Conservation (phyloP, 768 basidiomycete genomes). For the Cytidiella melzeri region DNA sequence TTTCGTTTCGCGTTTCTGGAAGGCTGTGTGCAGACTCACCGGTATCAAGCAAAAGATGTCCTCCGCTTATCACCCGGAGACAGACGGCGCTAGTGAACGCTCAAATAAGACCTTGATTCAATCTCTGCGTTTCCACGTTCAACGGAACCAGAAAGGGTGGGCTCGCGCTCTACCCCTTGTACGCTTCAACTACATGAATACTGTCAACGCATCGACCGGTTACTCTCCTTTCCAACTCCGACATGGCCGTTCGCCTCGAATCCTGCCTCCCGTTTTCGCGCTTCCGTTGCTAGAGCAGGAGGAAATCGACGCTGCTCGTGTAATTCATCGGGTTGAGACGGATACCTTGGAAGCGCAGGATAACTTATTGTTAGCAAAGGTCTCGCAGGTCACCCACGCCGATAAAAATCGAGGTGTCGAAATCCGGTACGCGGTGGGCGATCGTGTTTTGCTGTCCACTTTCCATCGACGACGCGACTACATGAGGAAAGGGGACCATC, state of each 20-base stretch:
- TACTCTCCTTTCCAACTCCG: slow-evolving; percentile 19
- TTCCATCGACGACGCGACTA: no score
- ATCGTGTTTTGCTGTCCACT: no score
- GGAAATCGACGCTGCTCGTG: neutral
- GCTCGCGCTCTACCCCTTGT: no score
- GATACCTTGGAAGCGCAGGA: slow-evolving; percentile 28
- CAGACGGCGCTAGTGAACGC: no score
- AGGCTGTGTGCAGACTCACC: slow-evolving; percentile 16
- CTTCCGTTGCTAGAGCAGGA: no score
- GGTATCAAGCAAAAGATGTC: slow-evolving; percentile 26
- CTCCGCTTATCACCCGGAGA: no score
- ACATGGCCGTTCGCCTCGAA: no score
- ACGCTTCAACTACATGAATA: slow-evolving; percentile 18
- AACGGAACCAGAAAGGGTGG: slow-evolving; percentile 14
- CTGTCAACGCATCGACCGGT: slow-evolving; percentile 18
- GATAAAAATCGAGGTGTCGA: slow-evolving; percentile 23
- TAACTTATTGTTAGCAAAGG: slow-evolving; percentile 25
- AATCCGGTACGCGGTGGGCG: slow-evolving; percentile 22
- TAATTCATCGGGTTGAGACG: slow-evolving; percentile 9
- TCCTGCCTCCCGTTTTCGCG: no score
- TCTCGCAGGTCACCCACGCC: slow-evolving; percentile 20
- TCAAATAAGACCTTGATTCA: slow-evolving; percentile 24
- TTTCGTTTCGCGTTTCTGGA: slow-evolving; percentile 32
- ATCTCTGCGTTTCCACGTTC: slow-evolving; percentile 16
- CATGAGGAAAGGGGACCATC: no score